Evolutionary conservation across 306 rosid genomes (phyloP).

Genomic region (Dryas drummondii): DNA sequence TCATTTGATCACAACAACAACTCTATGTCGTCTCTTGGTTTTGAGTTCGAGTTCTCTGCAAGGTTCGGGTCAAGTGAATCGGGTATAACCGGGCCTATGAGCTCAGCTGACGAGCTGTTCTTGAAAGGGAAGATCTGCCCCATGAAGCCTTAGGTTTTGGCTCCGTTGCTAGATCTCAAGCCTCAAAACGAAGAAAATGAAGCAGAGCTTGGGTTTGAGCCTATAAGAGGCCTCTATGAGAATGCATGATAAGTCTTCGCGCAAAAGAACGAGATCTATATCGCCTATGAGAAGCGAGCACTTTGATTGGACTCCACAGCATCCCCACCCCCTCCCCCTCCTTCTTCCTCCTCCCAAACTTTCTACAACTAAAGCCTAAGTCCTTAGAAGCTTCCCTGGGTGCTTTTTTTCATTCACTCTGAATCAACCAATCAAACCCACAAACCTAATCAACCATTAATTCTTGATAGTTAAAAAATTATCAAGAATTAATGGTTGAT

Average conservation of each 20-base stretch:
- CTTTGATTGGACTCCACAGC: conserved; percentile 44
- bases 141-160: conserved; percentile 79
- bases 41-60: conserved; percentile 89
- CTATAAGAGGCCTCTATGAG: conserved; percentile 68
- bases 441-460: no score
- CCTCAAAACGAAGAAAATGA: conserved; percentile 34
- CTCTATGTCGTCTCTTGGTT: conserved; percentile 35
- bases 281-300: conserved; percentile 65
- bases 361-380: no score
- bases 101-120: conserved; percentile 89
- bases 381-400: no score
- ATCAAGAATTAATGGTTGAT: no score
- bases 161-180: conserved; percentile 81
- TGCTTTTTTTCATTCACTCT: no score
- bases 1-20: conserved; percentile 3
- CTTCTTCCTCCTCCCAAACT: no score
- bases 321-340: no score
- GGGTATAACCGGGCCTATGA: conserved; percentile 60
- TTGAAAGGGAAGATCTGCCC: conserved; percentile 95
- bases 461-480: no score
- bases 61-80: conserved; percentile 52
- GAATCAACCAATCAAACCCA: no score
- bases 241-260: conserved; percentile 52
- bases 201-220: conserved; percentile 20
- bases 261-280: conserved; percentile 90